Percentiles rank a stretch among this genome's conserved stretches.
Evolutionary conservation across 1,139 yeast species (phyloP).

Genomic region (Zygotorulaspora mrakii): DNA sequence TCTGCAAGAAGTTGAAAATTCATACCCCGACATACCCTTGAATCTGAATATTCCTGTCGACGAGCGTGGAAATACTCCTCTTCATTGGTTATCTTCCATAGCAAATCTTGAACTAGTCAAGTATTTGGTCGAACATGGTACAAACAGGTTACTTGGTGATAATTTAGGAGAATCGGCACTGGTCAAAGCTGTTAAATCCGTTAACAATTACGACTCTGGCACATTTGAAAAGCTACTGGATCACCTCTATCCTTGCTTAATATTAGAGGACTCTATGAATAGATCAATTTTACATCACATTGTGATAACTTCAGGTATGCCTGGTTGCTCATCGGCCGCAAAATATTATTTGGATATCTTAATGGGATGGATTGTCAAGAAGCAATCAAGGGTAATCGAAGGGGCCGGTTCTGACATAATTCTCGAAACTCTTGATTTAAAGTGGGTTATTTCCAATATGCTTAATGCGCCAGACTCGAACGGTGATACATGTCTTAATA

Average conservation of each 20-base stretch:
- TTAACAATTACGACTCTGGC: constrained; percentile 74
- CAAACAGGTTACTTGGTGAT: constrained; percentile 63
- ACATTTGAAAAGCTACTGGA: constrained; percentile 73
- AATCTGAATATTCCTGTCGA: constrained; percentile 83
- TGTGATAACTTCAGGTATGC: constrained; percentile 70
- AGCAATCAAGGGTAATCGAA: constrained; percentile 23
- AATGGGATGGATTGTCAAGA: constrained; percentile 73
- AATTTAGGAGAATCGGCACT: constrained; percentile 87
- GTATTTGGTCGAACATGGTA: constrained; percentile 66
- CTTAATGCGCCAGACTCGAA: constrained; percentile 75
- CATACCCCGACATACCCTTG: constrained; percentile 39
- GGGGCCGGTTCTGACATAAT: constrained; percentile 40
- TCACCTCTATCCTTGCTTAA: constrained; percentile 68
- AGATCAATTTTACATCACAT: constrained; percentile 93
- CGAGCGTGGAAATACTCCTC: constrained; percentile 85
- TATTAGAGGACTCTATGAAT: constrained; percentile 68
- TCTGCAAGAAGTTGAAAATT: constrained; percentile 26
- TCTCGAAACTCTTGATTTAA: constrained; percentile 45
- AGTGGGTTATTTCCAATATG: constrained; percentile 60
- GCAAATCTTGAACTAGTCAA: constrained; percentile 72
- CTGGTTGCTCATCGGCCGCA: constrained; percentile 64
- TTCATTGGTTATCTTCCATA: constrained; percentile 95
- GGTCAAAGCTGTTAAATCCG: constrained; percentile 82
- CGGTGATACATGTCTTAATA: constrained; percentile 86
- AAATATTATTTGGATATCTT: constrained; percentile 74